Evolutionary conservation across 257 asterid species (phyloP).

Genomic region (Ehretia macrophylla): DNA sequence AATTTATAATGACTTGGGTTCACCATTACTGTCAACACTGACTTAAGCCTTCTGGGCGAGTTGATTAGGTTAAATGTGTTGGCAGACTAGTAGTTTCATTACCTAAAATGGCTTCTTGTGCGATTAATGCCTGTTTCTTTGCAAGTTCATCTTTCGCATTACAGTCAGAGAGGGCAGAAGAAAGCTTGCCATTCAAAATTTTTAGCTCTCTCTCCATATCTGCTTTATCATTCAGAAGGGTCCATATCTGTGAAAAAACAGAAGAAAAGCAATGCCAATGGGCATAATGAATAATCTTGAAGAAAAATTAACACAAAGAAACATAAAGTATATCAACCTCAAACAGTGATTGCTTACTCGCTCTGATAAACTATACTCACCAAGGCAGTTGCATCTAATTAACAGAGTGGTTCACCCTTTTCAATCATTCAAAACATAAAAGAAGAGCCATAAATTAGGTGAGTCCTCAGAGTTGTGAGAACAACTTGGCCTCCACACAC

Average conservation of each 20-base stretch:
- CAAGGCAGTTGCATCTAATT: not conserved
- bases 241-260: conserved; percentile 35
- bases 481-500: too few relatives aligned
- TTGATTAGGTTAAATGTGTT: too few relatives aligned
- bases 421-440: too few relatives aligned
- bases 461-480: too few relatives aligned
- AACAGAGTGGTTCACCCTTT: not conserved
- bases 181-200: conserved; percentile 52
- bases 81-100: conserved; percentile 5
- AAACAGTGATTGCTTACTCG: too few relatives aligned
- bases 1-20: too few relatives aligned
- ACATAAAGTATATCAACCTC: not conserved
- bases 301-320: not conserved
- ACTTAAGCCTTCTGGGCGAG: too few relatives aligned
- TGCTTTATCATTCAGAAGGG: conserved; percentile 42
- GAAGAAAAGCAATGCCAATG: conserved; percentile 8
- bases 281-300: not conserved
- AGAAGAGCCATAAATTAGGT: too few relatives aligned
- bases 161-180: conserved; percentile 57
- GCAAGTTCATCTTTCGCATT: conserved; percentile 54
- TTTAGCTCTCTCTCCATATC: conserved; percentile 50
- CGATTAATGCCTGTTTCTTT: conserved; percentile 66
- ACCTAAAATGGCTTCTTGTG: conserved; percentile 90
- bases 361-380: too few relatives aligned
- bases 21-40: too few relatives aligned